Base-by-base conservation (phyloP, 257 asterid species). In the Mitragyna speciosa region DNA sequence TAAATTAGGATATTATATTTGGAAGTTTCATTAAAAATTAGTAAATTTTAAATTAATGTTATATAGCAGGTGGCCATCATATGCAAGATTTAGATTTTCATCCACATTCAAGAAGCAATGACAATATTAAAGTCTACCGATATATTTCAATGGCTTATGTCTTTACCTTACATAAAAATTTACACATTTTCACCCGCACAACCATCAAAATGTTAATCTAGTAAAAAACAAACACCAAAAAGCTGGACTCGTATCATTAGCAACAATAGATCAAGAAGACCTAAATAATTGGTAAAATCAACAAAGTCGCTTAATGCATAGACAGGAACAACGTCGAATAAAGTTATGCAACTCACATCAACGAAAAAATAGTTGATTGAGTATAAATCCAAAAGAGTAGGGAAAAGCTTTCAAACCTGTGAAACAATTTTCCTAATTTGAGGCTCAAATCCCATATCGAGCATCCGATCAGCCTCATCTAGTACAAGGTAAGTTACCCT, bases 391-490 rank as follows among this genome's bases (percentile, higher is more conserved):
- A 66, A 33, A 41, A 20, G 28, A 15, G 17, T 45, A 22, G 12
- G n/a, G n/a, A 2, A 66, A 19, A 78, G 3, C 45, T 66, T 75
- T 45, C 76, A 82, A 76, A 87, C 98, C 92, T 94, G 97, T 76
- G 97, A 88, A 83, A 92, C 70, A 79, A 94, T 85, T 93, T 94
- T 92, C 85, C 97, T 88, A 82, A 92, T 94, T 87, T 94, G 98
- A 78, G 98, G 98, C 89, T 94, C 97, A 90, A 94, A 94, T 45
- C 98, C 98, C 97, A 94, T 94, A 89, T 94, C 98, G 52, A 92
- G 89, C 98, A 94, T 92, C 71, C 98, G 96, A 82, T 92, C 98
- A 82, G 98, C 98, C 90, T 94, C 98, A 63, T 94, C 98, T 83
- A 94, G 80, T 76, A 94, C 98, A 65, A 94, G 96, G 82, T 94